Evolutionary conservation across 2,329 filamentous ascomycete species (phyloP).

Genomic region (Exophiala viscosa): DNA sequence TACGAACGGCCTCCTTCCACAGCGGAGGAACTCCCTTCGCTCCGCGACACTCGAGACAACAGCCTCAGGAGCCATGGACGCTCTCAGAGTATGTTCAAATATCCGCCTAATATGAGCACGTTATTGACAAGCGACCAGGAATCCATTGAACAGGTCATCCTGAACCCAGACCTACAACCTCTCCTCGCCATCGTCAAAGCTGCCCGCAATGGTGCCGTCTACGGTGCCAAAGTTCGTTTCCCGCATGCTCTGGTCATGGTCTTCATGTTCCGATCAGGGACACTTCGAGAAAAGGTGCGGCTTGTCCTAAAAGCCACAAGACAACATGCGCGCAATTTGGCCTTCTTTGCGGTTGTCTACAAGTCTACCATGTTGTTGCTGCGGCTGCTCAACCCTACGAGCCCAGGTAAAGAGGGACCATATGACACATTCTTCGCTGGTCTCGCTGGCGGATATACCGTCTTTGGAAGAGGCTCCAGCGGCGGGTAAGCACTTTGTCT

Average conservation of each 20-base stretch:
- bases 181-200: constrained; percentile 82
- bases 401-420: constrained; percentile 58
- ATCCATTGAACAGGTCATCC: constrained; percentile 22
- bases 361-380: constrained; percentile 76
- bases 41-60: background rate
- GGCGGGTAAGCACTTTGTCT: constrained; percentile 63
- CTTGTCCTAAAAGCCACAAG: constrained; percentile 82
- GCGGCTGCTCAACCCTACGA: constrained; percentile 51
- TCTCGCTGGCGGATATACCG: constrained; percentile 82
- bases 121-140: constrained; percentile 8
- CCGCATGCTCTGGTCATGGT: constrained; percentile 98
- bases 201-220: constrained; percentile 93
- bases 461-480: constrained; percentile 78
- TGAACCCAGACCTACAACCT: constrained; percentile 62
- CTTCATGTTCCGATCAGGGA: constrained; percentile 89
- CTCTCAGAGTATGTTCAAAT: constrained; percentile 11
- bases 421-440: constrained; percentile 86
- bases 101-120: background rate
- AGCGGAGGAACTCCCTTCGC: background rate
- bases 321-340: constrained; percentile 87
- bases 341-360: constrained; percentile 86
- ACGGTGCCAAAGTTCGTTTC: constrained; percentile 96
- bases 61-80: constrained; percentile 16
- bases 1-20: background rate
- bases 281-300: constrained; percentile 74